Conservation (phyloP, 768 basidiomycete genomes). For the Russula foetens region DNA sequence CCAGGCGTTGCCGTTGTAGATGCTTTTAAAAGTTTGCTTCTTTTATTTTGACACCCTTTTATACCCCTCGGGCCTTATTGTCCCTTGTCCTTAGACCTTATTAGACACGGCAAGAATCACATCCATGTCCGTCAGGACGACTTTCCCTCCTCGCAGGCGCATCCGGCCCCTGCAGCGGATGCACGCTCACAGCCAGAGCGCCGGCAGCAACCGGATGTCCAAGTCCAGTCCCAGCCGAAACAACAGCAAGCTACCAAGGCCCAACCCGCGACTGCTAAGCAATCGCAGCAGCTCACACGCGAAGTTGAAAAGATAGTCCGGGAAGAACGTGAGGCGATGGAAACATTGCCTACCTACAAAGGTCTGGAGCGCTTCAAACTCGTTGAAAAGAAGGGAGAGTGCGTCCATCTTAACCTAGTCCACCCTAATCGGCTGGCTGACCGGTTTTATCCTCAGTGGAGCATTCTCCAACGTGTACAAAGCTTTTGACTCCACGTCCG, state of each 20-base stretch:
- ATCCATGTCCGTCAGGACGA: constrained; percentile 17
- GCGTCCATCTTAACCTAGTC: constrained; percentile 30
- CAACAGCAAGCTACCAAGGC: constrained; percentile 17
- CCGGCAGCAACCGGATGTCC: constrained; percentile 29
- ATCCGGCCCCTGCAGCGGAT: constrained; percentile 6
- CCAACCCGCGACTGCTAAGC: constrained; percentile 7
- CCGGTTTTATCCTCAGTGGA: constrained; percentile 43
- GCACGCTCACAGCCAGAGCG: constrained; percentile 23
- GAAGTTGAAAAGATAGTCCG: constrained; percentile 61
- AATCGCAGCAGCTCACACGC: constrained; percentile 30
- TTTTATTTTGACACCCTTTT: no score
- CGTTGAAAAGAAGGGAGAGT: constrained; percentile 91
- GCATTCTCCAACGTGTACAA: constrained; percentile 99
- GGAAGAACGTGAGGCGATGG: constrained; percentile 65
- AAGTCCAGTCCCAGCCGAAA: constrained; percentile 23
- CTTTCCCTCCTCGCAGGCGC: constrained; percentile 9
- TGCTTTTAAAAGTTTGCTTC: constrained; percentile 18
- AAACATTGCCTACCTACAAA: constrained; percentile 77
- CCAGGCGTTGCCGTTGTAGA: constrained; percentile 18
- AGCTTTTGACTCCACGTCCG: constrained; percentile 67
- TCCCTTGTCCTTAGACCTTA: constrained; percentile 34
- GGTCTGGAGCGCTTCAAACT: constrained; percentile 77
- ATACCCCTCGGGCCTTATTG: background rate
- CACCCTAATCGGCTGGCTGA: constrained; percentile 16
- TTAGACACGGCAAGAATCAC: constrained; percentile 46